phyloP scores from a whole-genome alignment of 345 rosid species.

The Camelina neglecta region DNA sequence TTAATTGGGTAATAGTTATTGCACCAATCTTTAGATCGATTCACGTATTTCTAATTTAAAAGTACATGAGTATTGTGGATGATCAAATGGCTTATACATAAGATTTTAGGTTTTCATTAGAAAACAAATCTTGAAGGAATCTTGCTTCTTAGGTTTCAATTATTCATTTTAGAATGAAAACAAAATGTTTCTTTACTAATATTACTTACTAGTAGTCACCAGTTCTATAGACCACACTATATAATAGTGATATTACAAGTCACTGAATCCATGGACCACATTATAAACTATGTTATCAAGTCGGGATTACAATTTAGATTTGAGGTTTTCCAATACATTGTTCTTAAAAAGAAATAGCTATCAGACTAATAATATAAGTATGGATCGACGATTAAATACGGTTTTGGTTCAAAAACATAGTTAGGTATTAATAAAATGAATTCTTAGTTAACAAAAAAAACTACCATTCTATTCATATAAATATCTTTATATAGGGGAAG shows the following conservation, averaged over 20 bases:
- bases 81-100: no score
- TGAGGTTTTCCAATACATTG: no score
- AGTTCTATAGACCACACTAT: background rate
- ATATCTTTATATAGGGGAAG: no score
- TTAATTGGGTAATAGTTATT: no score
- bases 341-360: background rate
- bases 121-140: constrained; percentile 38
- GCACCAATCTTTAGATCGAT: no score
- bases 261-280: constrained; percentile 3
- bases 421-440: no score
- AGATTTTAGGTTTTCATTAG: constrained; percentile 23
- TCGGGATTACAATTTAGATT: no score
- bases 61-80: no score
- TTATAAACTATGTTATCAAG: constrained; percentile 1
- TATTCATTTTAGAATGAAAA: constrained; percentile 32
- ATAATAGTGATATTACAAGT: background rate
- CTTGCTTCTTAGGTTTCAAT: constrained; percentile 10
- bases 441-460: no score
- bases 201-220: constrained; percentile 8
- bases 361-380: background rate
- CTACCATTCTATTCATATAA: no score
- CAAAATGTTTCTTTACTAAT: constrained; percentile 14
- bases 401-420: background rate
- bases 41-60: no score
- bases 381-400: background rate